Conservation (phyloP, 129 eudicot species). For the Centaurea solstitialis region DNA sequence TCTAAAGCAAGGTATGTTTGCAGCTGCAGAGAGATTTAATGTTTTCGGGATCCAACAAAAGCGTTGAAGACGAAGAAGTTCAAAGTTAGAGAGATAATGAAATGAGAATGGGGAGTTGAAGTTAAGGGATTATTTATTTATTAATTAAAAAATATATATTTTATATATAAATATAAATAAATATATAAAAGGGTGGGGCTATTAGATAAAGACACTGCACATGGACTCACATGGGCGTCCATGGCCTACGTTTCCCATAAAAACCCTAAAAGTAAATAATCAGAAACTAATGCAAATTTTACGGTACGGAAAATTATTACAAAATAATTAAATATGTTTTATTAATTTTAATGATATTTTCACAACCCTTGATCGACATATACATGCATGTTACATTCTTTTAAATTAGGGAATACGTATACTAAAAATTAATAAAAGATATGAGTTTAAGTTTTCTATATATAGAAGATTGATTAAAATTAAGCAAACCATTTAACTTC, state of each 20-base stretch:
- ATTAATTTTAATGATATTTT: not conserved
- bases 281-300: slow-evolving; percentile 3
- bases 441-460: not conserved
- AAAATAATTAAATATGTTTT: slow-evolving; percentile 10
- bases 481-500: not conserved
- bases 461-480: not conserved
- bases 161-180: no score
- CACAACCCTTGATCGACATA: not conserved
- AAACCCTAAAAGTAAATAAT: slow-evolving; percentile 41
- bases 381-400: not conserved
- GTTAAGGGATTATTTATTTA: slow-evolving; percentile 41
- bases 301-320: not conserved
- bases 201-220: slow-evolving; percentile 63
- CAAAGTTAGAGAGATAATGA: slow-evolving; percentile 6
- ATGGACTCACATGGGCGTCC: slow-evolving; percentile 72
- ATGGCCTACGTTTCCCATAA: slow-evolving; percentile 51
- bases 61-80: slow-evolving; percentile 12
- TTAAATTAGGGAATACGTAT: not conserved
- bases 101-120: slow-evolving; percentile 37
- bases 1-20: slow-evolving; percentile 1
- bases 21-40: slow-evolving; percentile 27
- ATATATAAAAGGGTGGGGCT: slow-evolving; percentile 43
- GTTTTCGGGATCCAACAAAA: slow-evolving; percentile 38
- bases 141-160: slow-evolving; percentile 25
- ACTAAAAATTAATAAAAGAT: not conserved